Conservation (phyloP, 2,329 filamentous ascomycete genomes). For the Ophiocordyceps sinensis region DNA sequence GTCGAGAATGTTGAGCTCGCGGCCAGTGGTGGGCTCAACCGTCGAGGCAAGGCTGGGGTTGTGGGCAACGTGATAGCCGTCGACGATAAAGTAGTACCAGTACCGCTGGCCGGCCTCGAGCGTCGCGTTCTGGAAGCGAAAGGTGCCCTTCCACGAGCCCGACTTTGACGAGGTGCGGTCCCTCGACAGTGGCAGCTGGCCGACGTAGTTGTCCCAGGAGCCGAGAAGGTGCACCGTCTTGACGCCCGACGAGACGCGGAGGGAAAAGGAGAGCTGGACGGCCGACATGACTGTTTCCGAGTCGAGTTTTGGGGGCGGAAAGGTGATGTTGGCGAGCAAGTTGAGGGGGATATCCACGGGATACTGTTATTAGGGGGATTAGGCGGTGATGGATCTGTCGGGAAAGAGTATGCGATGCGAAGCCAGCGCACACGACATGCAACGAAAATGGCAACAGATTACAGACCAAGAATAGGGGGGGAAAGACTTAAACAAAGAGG, state of each 20-base stretch:
- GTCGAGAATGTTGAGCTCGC: slow-evolving; percentile 94
- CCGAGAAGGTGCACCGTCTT: slow-evolving; percentile 96
- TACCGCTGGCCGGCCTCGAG: slow-evolving; percentile 83
- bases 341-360: slow-evolving; percentile 37
- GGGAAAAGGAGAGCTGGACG: slow-evolving; percentile 87
- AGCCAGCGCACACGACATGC: slow-evolving; percentile 20
- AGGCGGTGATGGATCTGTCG: not conserved
- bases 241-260: slow-evolving; percentile 90
- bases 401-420: not conserved
- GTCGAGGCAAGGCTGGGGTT: slow-evolving; percentile 83
- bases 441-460: no score
- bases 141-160: slow-evolving; percentile 88
- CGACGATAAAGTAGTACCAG: slow-evolving; percentile 99
- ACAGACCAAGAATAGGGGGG: no score
- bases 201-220: slow-evolving; percentile 95
- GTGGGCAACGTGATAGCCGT: slow-evolving; percentile 95
- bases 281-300: slow-evolving; percentile 69
- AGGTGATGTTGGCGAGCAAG: slow-evolving; percentile 32
- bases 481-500: slow-evolving; percentile 15
- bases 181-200: slow-evolving; percentile 87
- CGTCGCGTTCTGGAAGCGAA: slow-evolving; percentile 81
- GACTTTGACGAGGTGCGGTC: slow-evolving; percentile 71
- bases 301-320: not conserved
- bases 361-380: slow-evolving; percentile 29
- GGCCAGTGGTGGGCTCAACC: slow-evolving; percentile 90